These are phyloP conservation scores for Aspergillus sojae DNA, from an alignment of 2,329 filamentous ascomycete species.

Conservation along the genomic window DNA sequence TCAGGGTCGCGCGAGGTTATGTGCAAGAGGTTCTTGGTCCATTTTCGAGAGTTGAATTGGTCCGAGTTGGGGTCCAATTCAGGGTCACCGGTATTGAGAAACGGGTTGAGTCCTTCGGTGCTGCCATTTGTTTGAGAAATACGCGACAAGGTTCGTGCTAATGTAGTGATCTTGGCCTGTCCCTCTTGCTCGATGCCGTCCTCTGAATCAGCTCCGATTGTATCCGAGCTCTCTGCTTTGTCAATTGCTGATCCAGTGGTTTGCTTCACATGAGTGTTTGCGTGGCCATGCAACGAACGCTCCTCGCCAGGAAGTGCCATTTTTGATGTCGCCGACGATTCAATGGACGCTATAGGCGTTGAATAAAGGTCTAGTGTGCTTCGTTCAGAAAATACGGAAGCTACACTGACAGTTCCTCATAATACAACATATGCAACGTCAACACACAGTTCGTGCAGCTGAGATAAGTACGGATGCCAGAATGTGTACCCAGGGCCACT, in stretches of 20 bases:
- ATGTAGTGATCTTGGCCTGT: conserved; percentile 28
- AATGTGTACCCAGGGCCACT: background rate
- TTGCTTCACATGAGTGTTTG: background rate
- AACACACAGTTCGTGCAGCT: background rate
- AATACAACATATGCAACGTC: background rate
- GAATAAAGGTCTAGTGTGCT: conserved; percentile 18
- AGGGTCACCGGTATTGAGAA: conserved; percentile 37
- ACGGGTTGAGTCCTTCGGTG: conserved; percentile 36
- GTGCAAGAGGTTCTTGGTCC: conserved; percentile 46
- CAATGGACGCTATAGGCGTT: conserved; percentile 23
- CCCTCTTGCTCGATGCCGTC: conserved; percentile 26
- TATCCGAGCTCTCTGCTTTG: conserved; percentile 28
- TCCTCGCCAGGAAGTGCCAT: conserved; percentile 9
- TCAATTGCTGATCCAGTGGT: conserved; percentile 11
- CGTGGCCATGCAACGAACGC: conserved; percentile 10
- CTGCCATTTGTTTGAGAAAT: conserved; percentile 30
- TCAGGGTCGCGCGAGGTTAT: conserved; percentile 35
- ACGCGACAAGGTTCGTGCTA: conserved; percentile 36
- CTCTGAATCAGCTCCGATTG: conserved; percentile 25
- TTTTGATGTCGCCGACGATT: conserved; percentile 14
- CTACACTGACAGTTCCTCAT: background rate
- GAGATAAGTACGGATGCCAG: background rate
- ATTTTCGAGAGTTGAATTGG: conserved; percentile 47
- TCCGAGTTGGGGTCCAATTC: conserved; percentile 46
- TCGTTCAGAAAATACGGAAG: background rate